phyloP scores from a whole-genome alignment of 768 basidiomycete species.

The Russula brevipes region DNA sequence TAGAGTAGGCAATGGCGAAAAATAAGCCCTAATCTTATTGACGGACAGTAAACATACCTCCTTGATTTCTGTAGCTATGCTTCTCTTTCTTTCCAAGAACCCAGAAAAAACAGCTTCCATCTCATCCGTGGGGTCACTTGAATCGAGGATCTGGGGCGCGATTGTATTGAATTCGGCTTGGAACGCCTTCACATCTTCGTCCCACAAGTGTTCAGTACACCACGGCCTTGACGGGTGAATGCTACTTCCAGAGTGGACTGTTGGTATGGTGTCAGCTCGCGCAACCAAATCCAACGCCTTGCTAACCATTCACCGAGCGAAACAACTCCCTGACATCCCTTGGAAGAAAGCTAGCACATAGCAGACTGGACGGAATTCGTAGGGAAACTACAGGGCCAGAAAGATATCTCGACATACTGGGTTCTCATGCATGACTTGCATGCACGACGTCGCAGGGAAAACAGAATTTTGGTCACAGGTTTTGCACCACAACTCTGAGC shows the following conservation, averaged over 20 bases:
- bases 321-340: conserved; percentile 8
- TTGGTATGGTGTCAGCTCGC: neutral
- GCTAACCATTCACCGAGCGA: conserved; percentile 1
- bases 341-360: conserved; percentile 1
- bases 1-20: neutral
- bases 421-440: conserved; percentile 15
- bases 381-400: neutral
- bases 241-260: neutral
- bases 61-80: neutral
- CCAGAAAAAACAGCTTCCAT: neutral
- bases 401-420: neutral
- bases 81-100: neutral
- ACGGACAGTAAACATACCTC: neutral
- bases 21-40: neutral
- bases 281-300: neutral
- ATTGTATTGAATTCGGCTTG: neutral
- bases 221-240: neutral
- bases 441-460: conserved; percentile 13
- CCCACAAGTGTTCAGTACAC: conserved; percentile 13
- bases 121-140: neutral
- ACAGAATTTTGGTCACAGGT: conserved; percentile 16
- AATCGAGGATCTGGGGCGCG: neutral
- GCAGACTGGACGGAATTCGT: neutral
- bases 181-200: conserved; percentile 8
- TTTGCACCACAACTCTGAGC: conserved; percentile 18